Base-by-base conservation (phyloP, 192 early-diverging fungal species). In the Backusella mclennaniae region DNA sequence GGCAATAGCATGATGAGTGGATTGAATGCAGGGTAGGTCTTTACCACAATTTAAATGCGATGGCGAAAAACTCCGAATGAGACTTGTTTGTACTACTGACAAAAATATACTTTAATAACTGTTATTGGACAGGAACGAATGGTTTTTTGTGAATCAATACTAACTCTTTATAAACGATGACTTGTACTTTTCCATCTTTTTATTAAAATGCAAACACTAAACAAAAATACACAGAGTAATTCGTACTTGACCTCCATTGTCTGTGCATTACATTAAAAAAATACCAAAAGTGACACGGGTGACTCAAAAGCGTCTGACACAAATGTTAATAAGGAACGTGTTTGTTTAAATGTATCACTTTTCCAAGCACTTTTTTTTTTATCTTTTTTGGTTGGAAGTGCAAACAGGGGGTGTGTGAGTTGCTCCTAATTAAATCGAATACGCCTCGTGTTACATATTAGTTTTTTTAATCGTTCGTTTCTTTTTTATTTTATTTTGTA, bases 371-470 rank as follows among this genome's bases (percentile, higher is more conserved):
- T 63, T 63, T 56, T 56, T 56, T 33, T 21, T 53, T 21, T 56
- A 21, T 56, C 53, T 56, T 56, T 63, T 63, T 63, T 63, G 26
- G 56, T 63, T 63, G 23, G 9, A 63, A 63, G 56, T 63, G 56
- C 21, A 63, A 63, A 63, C 56, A 63, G 56, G 56, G 56, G 56
- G 56, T 59, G 56, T 63, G 56, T 26, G 56, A 63, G 56, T 63
- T 49, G 56, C 56, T 63, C 56, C 56, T 63, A 63, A 63, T 29
- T 63, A 63, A 63, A 63, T 63, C 23, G 56, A 63, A 26, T 29
- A 63, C 56, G 56, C 56, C 56, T 63, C 56, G 56, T 63, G 56
- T 63, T 63, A 63, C 56, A 63, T 63, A 63, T 12, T 63, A 63
- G 56, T 63, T 29, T 63, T 53, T 56, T 63, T 29, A 63, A 63